Evolutionary conservation across 2,329 filamentous ascomycete species (phyloP).

Genomic region (Aspergillus quadricinctus): DNA sequence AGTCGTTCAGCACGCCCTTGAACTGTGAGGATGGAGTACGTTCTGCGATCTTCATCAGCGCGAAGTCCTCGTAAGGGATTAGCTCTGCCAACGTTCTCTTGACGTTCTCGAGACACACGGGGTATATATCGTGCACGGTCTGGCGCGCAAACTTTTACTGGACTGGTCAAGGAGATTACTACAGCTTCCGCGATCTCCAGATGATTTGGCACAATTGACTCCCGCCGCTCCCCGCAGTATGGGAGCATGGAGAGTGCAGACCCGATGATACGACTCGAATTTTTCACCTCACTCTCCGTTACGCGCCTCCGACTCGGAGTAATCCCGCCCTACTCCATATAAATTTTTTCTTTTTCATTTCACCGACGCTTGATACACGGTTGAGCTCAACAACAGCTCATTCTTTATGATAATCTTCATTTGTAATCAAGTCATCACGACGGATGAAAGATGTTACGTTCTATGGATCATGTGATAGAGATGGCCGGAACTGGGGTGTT

Average conservation of each 20-base stretch:
- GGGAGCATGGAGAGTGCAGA: background rate
- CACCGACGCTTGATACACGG: slow-evolving; percentile 6
- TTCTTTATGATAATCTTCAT: slow-evolving; percentile 7
- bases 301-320: slow-evolving; percentile 10
- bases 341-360: slow-evolving; percentile 6
- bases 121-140: background rate
- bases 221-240: background rate
- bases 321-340: slow-evolving; percentile 1
- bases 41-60: background rate
- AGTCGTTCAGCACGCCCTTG: slow-evolving; percentile 41
- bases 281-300: slow-evolving; percentile 5
- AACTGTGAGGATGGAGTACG: slow-evolving; percentile 14
- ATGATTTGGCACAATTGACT: background rate
- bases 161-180: background rate
- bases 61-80: slow-evolving; percentile 1
- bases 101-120: background rate
- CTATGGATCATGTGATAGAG: slow-evolving; percentile 40
- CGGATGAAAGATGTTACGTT: slow-evolving; percentile 39
- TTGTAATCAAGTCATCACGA: slow-evolving; percentile 26
- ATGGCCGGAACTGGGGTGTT: slow-evolving; percentile 25
- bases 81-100: background rate
- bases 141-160: background rate
- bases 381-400: background rate
- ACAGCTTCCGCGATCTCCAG: background rate
- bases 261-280: slow-evolving; percentile 9